phyloP scores from a whole-genome alignment of 768 basidiomycete species.

The Lentinula sp. region DNA sequence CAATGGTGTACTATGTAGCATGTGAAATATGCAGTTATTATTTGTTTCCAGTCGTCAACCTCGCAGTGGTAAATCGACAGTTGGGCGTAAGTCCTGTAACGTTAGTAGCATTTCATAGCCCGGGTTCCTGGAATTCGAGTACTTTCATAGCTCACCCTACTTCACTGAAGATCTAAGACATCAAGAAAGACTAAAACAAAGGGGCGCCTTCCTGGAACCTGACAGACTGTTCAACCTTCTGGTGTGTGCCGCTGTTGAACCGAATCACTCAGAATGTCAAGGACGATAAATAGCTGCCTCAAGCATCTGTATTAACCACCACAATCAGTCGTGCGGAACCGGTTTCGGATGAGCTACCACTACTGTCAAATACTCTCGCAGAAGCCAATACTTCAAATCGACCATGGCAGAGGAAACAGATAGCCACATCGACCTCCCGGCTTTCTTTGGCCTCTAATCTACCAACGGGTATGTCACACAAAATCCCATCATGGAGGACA shows the following conservation, averaged over 20 bases:
- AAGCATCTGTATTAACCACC: constrained; percentile 20
- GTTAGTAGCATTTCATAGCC: too few species aligned
- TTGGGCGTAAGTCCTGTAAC: neutral
- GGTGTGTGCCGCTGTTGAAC: neutral
- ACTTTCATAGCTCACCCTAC: too few species aligned
- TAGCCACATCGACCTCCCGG: constrained; percentile 42
- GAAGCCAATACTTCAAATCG: constrained; percentile 49
- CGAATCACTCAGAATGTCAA: neutral
- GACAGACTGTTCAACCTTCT: too few species aligned
- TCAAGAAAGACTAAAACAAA: too few species aligned
- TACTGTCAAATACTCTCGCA: constrained; percentile 25
- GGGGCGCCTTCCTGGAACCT: too few species aligned
- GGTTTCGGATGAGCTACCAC: constrained; percentile 11
- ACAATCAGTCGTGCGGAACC: constrained; percentile 38
- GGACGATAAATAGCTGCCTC: neutral
- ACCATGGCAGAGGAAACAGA: constrained; percentile 74
- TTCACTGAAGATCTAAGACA: too few species aligned
- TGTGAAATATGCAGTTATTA: neutral
- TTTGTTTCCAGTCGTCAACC: neutral
- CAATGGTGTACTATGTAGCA: constrained; percentile 5
- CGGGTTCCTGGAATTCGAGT: too few species aligned
- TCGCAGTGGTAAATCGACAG: neutral
- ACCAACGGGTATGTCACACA: constrained; percentile 58
- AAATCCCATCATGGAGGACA: constrained; percentile 63
- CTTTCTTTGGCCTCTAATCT: constrained; percentile 51